Base-by-base conservation (phyloP, 495 filamentous ascomycete species). In the Tuber magnatum region DNA sequence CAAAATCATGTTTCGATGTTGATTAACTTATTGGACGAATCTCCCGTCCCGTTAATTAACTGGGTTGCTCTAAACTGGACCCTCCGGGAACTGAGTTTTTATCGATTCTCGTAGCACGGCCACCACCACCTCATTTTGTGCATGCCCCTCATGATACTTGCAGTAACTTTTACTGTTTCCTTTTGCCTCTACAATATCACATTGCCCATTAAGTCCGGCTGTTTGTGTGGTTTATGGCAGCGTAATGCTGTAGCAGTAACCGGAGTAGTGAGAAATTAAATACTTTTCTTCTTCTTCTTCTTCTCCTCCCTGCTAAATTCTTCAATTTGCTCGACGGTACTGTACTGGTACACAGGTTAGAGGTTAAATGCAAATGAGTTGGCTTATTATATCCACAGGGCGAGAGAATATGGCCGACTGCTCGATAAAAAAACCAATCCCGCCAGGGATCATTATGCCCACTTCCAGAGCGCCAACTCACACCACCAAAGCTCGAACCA, bases 401-500 rank as follows among this genome's bases (percentile, higher is more conserved):
- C 56, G 6, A 65, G 56, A 32, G 28, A 32, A 12, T 20, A 32
- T 65, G 56, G 56, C 56, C 28, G 51, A 56, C 51, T 56, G 7
- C 56, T 65, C 56, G 32, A 65, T 28, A 65, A 35, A 16, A 65
- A 35, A 35, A 18, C 28, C 32, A 28, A 65, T 65, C 10, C 56
- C 32, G 56, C 56, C 56, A 65, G 56, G 56, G 56, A 65, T 65
- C 32, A 35, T 20, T 16, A 65, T 65, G 14, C 56, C 32, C 32
- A 28, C 56, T 35, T 35, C 56, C 56, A 65, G 56, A 65, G 56
- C 56, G 56, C 56, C 56, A 65, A 65, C 56, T 65, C 56, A 65
- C 56, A 65, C 56, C 56, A 65, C 28, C 14, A 20, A 12, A 65
- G 28, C 56, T 65, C 56, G 35, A 7, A 18, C 56, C 28, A 65